phyloP scores from a whole-genome alignment of 2,329 filamentous ascomycete genomes.

The Aureobasidium namibiae region DNA sequence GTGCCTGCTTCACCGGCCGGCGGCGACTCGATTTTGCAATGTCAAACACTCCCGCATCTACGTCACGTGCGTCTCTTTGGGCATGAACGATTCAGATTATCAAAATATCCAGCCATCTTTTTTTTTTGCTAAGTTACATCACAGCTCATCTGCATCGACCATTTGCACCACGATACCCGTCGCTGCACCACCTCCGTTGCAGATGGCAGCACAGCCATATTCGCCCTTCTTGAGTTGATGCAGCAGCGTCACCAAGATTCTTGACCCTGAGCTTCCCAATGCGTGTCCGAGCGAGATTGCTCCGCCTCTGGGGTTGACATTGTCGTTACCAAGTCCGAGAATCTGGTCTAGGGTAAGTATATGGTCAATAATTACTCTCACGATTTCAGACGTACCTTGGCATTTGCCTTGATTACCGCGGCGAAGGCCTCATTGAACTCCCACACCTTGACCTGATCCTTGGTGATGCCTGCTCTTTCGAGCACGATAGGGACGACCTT shows the following conservation, averaged over 20 bases:
- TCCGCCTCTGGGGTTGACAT: slow-evolving; percentile 80
- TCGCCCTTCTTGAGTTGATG: slow-evolving; percentile 88
- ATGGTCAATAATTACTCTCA: background rate
- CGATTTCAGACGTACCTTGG: slow-evolving; percentile 53
- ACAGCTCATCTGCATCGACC: slow-evolving; percentile 45
- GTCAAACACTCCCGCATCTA: background rate
- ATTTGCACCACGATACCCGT: slow-evolving; percentile 85
- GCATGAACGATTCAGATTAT: background rate
- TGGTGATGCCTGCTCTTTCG: slow-evolving; percentile 78
- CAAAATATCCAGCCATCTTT: background rate
- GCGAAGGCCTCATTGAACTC: slow-evolving; percentile 99
- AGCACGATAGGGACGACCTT: slow-evolving; percentile 88
- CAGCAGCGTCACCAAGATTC: slow-evolving; percentile 81
- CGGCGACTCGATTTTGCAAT: slow-evolving; percentile 5
- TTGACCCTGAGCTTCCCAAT: slow-evolving; percentile 83
- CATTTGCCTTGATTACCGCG: slow-evolving; percentile 88
- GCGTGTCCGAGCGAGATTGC: slow-evolving; percentile 90
- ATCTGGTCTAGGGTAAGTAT: slow-evolving; percentile 45
- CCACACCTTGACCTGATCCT: slow-evolving; percentile 89
- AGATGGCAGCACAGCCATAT: slow-evolving; percentile 92
- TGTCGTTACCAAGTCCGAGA: slow-evolving; percentile 67
- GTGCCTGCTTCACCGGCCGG: background rate
- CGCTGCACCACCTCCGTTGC: slow-evolving; percentile 90
- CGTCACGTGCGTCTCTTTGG: slow-evolving; percentile 2
- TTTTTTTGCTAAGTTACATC: background rate